Evolutionary conservation across 352 stramenopile species (phyloP).

Genomic region (Phytophthora crassamura): DNA sequence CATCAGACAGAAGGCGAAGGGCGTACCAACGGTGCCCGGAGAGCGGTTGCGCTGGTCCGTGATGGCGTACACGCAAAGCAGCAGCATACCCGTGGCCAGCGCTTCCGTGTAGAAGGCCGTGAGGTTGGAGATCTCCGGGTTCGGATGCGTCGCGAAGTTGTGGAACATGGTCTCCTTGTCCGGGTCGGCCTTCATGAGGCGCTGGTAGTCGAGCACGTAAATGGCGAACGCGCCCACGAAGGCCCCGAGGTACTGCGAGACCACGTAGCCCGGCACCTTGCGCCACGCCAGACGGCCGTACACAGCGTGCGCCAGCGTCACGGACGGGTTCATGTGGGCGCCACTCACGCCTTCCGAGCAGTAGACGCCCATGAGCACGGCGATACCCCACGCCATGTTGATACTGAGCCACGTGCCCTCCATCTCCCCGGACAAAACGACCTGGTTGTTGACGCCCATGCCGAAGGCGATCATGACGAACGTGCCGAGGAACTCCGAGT

Average conservation of each 20-base stretch:
- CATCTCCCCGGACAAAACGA: constrained; percentile 43
- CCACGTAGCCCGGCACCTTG: constrained; percentile 1
- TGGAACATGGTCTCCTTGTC: constrained; percentile 6
- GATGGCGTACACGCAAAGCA: constrained; percentile 17
- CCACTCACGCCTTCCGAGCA: constrained; percentile 16
- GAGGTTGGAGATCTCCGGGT: constrained; percentile 7
- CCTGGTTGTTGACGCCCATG: constrained; percentile 20
- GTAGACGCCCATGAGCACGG: constrained; percentile 19
- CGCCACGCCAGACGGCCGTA: constrained; percentile 1
- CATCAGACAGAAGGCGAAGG: neutral
- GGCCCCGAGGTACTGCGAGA: constrained; percentile 29
- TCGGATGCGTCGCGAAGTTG: constrained; percentile 16
- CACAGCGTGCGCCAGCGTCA: neutral
- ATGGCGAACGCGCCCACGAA: constrained; percentile 22
- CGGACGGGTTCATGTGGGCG: constrained; percentile 5
- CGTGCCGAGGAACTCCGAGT: constrained; percentile 3
- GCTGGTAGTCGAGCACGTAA: constrained; percentile 21
- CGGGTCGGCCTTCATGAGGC: constrained; percentile 34
- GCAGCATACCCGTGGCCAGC: constrained; percentile 3
- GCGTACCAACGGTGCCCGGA: neutral
- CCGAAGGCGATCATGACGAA: constrained; percentile 19
- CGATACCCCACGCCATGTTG: constrained; percentile 11
- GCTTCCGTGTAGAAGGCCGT: constrained; percentile 14
- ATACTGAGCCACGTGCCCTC: too few relatives aligned
- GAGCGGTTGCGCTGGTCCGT: constrained; percentile 20